Evolutionary conservation across 1,284 basidiomycete species (phyloP).

Genomic region (Pascua sp.): DNA sequence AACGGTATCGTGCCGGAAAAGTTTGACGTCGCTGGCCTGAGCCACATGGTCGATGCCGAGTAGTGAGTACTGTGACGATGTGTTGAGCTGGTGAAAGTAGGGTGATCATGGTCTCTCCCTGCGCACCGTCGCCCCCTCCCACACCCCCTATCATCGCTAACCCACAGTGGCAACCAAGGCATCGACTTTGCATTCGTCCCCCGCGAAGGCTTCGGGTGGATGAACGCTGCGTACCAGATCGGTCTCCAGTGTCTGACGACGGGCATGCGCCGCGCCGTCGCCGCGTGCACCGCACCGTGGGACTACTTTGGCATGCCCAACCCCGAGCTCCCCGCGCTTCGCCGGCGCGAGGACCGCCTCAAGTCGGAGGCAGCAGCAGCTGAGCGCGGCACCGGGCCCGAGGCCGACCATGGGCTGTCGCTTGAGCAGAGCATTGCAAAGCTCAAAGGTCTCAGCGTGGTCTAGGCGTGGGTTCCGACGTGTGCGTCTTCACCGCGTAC

Average conservation of each 20-base stretch:
- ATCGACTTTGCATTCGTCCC: conserved; percentile 95
- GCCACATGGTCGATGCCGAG: conserved; percentile 94
- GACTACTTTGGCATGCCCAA: conserved; percentile 45
- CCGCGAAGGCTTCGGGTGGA: conserved; percentile 96
- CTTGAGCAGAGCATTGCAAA: conserved; percentile 5
- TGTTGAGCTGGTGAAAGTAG: too few species aligned
- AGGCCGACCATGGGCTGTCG: background rate
- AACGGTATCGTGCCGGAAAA: conserved; percentile 98
- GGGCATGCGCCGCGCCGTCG: conserved; percentile 90
- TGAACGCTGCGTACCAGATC: conserved; percentile 81
- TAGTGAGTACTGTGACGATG: conserved; percentile 53
- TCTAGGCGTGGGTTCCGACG: too few species aligned
- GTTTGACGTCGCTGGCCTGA: conserved; percentile 94
- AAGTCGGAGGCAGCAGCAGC: background rate
- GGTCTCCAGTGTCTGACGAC: conserved; percentile 90
- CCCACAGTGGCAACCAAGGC: conserved; percentile 78
- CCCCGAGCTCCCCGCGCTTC: conserved; percentile 56
- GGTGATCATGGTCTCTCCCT: background rate
- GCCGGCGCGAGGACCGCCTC: conserved; percentile 38
- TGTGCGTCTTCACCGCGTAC: too few species aligned
- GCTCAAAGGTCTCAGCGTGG: background rate
- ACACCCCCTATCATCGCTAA: background rate
- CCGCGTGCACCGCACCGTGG: conserved; percentile 62
- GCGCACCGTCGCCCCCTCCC: background rate
- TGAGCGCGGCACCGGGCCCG: background rate